Conservation (phyloP, 2,329 filamentous ascomycete species). For the Neoarthrinium moseri region DNA sequence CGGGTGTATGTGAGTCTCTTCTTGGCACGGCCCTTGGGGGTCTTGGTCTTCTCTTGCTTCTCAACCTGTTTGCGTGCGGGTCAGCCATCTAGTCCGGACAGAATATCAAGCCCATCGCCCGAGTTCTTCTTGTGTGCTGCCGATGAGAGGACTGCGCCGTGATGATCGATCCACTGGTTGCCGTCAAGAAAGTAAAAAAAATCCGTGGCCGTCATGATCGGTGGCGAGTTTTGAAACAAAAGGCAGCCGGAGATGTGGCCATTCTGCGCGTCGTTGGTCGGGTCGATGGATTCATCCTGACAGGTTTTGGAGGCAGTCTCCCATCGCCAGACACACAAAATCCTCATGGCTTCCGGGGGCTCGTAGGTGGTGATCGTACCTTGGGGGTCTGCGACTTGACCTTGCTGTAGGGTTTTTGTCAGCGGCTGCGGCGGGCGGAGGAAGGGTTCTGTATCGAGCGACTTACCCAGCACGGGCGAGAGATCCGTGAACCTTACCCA, state of each 20-base stretch:
- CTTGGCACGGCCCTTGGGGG: slow-evolving; percentile 93
- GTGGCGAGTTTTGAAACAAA: slow-evolving; percentile 1
- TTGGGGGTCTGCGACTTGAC: slow-evolving; percentile 96
- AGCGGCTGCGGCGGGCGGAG: slow-evolving; percentile 7
- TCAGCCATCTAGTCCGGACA: slow-evolving; percentile 5
- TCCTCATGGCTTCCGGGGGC: slow-evolving; percentile 1
- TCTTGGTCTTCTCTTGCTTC: slow-evolving; percentile 83
- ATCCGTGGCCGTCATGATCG: background rate
- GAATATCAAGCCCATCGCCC: background rate
- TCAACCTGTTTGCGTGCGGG: slow-evolving; percentile 19
- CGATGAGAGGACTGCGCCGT: background rate
- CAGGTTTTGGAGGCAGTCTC: too few relatives aligned
- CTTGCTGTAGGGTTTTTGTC: slow-evolving; percentile 58
- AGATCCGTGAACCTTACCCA: slow-evolving; percentile 51
- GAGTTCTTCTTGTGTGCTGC: background rate
- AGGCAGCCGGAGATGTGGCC: too few relatives aligned
- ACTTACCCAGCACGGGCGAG: slow-evolving; percentile 74
- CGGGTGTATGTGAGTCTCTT: slow-evolving; percentile 96
- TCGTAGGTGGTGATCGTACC: slow-evolving; percentile 52
- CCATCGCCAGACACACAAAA: background rate
- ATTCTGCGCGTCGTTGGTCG: too few relatives aligned
- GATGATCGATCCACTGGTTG: background rate
- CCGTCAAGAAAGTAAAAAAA: too few relatives aligned
- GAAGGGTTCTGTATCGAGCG: background rate
- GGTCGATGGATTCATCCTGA: too few relatives aligned